phyloP scores from a whole-genome alignment of 371 early-diverging fungal species.

The Gilbertella persicaria region DNA sequence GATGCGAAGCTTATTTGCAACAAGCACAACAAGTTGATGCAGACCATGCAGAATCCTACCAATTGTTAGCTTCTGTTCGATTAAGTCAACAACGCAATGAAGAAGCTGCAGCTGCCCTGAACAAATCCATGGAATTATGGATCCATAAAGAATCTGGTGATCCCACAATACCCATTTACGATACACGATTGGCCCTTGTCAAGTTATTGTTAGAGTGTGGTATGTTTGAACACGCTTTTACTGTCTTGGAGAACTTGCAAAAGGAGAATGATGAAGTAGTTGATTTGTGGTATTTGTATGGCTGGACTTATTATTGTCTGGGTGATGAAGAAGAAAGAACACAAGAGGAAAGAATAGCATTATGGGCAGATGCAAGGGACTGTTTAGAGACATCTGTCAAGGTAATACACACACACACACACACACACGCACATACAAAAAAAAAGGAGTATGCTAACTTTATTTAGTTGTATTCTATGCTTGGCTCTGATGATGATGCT shows the following conservation, averaged over 20 bases:
- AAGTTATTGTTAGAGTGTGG: conserved; percentile 84
- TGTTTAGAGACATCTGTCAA: conserved; percentile 73
- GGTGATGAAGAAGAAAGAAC: conserved; percentile 65
- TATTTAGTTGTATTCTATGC: conserved; percentile 54
- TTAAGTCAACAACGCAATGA: conserved; percentile 82
- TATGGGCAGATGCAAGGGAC: conserved; percentile 75
- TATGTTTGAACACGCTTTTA: conserved; percentile 77
- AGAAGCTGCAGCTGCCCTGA: conserved; percentile 76
- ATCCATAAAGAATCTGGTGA: conserved; percentile 58
- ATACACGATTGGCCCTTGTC: conserved; percentile 72
- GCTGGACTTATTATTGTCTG: conserved; percentile 86
- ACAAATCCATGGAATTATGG: conserved; percentile 78
- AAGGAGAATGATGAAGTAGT: conserved; percentile 90
- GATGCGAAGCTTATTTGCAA: conserved; percentile 74
- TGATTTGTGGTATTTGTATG: conserved; percentile 93
- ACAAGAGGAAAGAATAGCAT: conserved; percentile 51
- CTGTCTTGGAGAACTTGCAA: conserved; percentile 77
- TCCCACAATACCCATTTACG: conserved; percentile 78
- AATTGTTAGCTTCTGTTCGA: conserved; percentile 87
- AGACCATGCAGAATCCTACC: conserved; percentile 82
- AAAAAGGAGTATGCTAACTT: background rate
- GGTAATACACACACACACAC: conserved; percentile 41
- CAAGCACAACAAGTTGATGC: conserved; percentile 74
- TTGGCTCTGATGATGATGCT: conserved; percentile 69
- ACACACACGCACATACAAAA: background rate